Evolutionary conservation across 164 flowering plant genomes (phyloP), one percentile per base, ranked within the genome.

Genomic region (Platanus orientalis): DNA sequence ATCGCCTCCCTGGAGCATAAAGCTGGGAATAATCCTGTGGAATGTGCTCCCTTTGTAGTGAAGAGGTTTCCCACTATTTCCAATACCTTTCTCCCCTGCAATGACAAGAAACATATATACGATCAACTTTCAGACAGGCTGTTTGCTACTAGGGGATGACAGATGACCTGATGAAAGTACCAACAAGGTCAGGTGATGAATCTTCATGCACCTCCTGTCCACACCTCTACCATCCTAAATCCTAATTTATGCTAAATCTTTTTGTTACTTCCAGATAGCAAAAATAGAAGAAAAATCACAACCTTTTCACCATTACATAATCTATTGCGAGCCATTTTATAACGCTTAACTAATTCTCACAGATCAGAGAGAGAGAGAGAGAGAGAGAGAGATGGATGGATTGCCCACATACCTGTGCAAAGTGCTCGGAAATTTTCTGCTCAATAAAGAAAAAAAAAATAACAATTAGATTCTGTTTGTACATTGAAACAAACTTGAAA

Each of bases 1-100:
- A 63, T 94, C 99, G 69, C 99, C 99, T 60, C 99, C 99, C 64
- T 94, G 99, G 66, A 91, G 49, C 99, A 94, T 94, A 71, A 94
- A 94, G 80, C 93, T 94, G 45, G 99, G 97, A 62, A 94, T 94
- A 60, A 94, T 94, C 69, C 99, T 80, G 51, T 94, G 99, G 80
- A 91, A 88, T 39, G 74, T 17, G 73, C 97, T 94, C 40, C 95
- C 96, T 71, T 91, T 94, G 79, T 70, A 94, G 71, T 89, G 96
- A n/a, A 94, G 91, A 58, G 96, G 93, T 67, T 91, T 91, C 44
- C 96, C 97, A 63, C 79, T 80, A 71, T 81, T 81, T 30, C 96
- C 96, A 65, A 71, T 29, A 30, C 97, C 97, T 62, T 91, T 91
- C 75, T 94, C 99, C 39, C 99, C 99, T 91, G 82, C 55, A 61